Evolutionary conservation across 2,329 filamentous ascomycete species (phyloP).

Genomic region (Aspergillus calidoustus): DNA sequence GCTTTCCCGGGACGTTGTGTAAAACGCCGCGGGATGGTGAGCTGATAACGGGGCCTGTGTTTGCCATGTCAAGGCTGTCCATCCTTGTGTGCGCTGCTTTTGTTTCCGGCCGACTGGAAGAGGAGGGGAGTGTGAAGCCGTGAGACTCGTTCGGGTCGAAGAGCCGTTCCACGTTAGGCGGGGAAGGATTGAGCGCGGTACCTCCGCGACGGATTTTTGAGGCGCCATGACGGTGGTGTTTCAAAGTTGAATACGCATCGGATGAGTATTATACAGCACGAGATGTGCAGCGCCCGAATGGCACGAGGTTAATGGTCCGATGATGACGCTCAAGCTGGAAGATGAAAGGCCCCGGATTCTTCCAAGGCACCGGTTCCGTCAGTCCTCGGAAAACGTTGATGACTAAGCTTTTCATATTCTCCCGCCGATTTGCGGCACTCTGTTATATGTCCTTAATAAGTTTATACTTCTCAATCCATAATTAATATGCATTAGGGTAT

Average conservation of each 20-base stretch:
- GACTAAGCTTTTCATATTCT: slow-evolving; percentile 1
- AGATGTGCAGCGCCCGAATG: not conserved
- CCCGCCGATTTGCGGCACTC: not conserved
- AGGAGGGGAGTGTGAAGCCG: slow-evolving; percentile 32
- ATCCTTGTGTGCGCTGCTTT: slow-evolving; percentile 28
- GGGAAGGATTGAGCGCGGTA: slow-evolving; percentile 49
- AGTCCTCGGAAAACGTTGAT: not conserved
- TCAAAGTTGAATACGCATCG: not conserved
- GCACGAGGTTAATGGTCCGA: not conserved
- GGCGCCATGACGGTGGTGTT: slow-evolving; percentile 41
- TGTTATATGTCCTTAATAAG: too few species aligned
- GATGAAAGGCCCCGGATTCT: slow-evolving; percentile 8
- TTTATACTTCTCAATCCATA: not conserved
- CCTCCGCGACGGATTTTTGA: slow-evolving; percentile 46
- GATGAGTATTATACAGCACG: not conserved
- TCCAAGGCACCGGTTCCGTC: not conserved
- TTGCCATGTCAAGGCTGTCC: slow-evolving; percentile 30
- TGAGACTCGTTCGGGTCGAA: slow-evolving; percentile 37
- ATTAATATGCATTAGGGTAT: not conserved
- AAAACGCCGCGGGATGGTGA: slow-evolving; percentile 15
- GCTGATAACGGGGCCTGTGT: slow-evolving; percentile 18
- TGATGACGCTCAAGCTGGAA: not conserved
- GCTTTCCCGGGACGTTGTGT: slow-evolving; percentile 21
- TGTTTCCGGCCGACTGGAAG: slow-evolving; percentile 30
- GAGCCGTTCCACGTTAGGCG: slow-evolving; percentile 48